Evolutionary conservation across 257 asterid genomes (phyloP), one percentile per base, ranked within the genome.

Genomic region (Solanum ossicruentum): DNA sequence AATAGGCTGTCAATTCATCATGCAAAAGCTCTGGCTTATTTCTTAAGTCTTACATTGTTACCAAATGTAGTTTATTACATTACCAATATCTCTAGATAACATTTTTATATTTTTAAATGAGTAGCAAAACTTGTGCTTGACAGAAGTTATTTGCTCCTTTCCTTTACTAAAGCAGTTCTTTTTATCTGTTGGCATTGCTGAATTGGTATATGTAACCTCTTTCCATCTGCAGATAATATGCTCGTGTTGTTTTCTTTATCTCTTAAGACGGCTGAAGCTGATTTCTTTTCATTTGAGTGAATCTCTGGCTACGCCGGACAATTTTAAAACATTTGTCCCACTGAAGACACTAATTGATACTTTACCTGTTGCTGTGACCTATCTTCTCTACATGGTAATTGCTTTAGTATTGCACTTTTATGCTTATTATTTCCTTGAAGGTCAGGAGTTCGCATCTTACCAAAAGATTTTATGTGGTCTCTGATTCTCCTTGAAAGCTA

Each of bases 371-470:
- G 92, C 98, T 18, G 51, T 91, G 58, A 88, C 98, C 85, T 95
- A 95, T 87, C 89, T 95, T 88, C 91, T 95, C 81, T 95, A 94
- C 93, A 95, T 95, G 99, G 99, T 95, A 92, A 56, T 51, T 72
- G 2, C 83, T 70, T 89, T 47, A 21, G 83, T 41, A 58, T 86
- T 84, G 82, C 49, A 63, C 85, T 84, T 20, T 80, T 61, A 26
- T 84, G 32, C 43, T 60, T 84, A 86, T 49, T 72, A 26, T 65
- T 45, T 71, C 49, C 43, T 26, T 32, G 18, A n/a, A 85, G 65
- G 23, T 66, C 56, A 63, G 75, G 39, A 58, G 77, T 61, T 88
- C 71, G 82, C 83, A 85, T 84, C 54, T 77, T 57, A 41, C 55
- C 84, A 55, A 43, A 17, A 85, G 32, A 83, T 70, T 79, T 52